Base-by-base conservation (phyloP, 257 asterid species). In the Nicotiana paniculata region DNA sequence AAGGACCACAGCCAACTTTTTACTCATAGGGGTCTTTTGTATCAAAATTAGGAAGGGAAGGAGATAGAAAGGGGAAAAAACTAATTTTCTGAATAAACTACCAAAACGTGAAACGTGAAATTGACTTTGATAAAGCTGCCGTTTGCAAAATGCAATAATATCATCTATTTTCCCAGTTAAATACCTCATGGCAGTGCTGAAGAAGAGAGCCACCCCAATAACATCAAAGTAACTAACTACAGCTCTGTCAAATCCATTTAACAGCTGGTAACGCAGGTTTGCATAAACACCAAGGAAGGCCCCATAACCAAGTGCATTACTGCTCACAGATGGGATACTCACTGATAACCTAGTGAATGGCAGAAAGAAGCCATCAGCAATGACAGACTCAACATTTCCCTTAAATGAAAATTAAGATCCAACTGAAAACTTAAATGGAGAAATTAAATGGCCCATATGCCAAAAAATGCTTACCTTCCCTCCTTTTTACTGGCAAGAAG, bases 241-340 rank as follows among this genome's bases (percentile, higher is more conserved):
- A 53, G 87, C 90, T 89, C 95, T 88, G 85, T 96, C 99, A 66
- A 96, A 89, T 43, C 99, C 99, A 88, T 89, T 91, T 85, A 93
- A 83, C 82, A 96, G 91, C 89, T 96, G 99, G 86, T 96, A 91
- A 4, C 98, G 92, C 85, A 94, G 84, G 90, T 96, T 96, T 12
- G 98, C 98, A 84, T 94, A 96, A 2, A 96, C 86, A 64, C 98
- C 98, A 79, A 96, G 98, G 87, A 96, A 96, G 75, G 98, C 97
- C 85, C 99, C 99, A 84, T 94, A 96, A 74, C 98, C 98, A 30
- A 96, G 97, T 21, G 98, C 97, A 87, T 96, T 96, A 63, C 89
- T 87, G 88, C 94, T 93, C 89, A 93, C 94, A 63, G 98, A 91
- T 59, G 99, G 98, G 69, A 85, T 82, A 43, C 91, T 91, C 86